A percentile compares a stretch with the other conserved stretches of the same genome.
Conservation (phyloP, 129 eudicot species). For the Lonicera japonica region DNA sequence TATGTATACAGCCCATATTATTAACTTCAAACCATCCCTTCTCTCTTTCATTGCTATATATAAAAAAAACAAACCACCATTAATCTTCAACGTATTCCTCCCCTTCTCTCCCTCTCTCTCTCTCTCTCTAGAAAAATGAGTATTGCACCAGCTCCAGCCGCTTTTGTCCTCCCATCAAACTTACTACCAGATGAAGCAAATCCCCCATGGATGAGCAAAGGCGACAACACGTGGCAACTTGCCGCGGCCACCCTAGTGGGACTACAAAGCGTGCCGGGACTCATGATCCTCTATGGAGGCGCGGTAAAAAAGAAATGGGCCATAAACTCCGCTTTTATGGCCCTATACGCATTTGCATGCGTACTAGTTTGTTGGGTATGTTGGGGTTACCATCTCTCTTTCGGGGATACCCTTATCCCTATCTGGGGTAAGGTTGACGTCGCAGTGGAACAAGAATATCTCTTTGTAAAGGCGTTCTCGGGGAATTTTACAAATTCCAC, state of each 20-base stretch:
- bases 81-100: too few species aligned
- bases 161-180: slow-evolving; percentile 14
- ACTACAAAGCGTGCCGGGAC: slow-evolving; percentile 36
- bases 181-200: slow-evolving; percentile 14
- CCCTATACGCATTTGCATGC: slow-evolving; percentile 33
- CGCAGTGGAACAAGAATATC: slow-evolving; percentile 22
- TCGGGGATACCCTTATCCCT: slow-evolving; percentile 26
- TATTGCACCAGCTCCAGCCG: too few species aligned
- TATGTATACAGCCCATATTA: too few species aligned
- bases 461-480: slow-evolving; percentile 15
- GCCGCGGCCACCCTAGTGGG: slow-evolving; percentile 33
- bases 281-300: slow-evolving; percentile 33
- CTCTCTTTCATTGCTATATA: too few species aligned
- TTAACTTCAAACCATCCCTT: too few species aligned
- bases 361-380: slow-evolving; percentile 39
- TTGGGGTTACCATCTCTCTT: slow-evolving; percentile 34
- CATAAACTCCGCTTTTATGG: slow-evolving; percentile 39
- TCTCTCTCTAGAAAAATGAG: too few species aligned
- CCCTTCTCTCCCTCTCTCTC: too few species aligned
- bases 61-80: too few species aligned
- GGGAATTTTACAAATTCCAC: slow-evolving; percentile 39
- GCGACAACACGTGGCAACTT: slow-evolving; percentile 38
- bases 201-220: slow-evolving; percentile 33
- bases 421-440: slow-evolving; percentile 27
- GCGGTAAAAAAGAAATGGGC: slow-evolving; percentile 37